Evolutionary conservation across 164 flowering plant genomes (phyloP).

Genomic region (Aristolochia contorta): DNA sequence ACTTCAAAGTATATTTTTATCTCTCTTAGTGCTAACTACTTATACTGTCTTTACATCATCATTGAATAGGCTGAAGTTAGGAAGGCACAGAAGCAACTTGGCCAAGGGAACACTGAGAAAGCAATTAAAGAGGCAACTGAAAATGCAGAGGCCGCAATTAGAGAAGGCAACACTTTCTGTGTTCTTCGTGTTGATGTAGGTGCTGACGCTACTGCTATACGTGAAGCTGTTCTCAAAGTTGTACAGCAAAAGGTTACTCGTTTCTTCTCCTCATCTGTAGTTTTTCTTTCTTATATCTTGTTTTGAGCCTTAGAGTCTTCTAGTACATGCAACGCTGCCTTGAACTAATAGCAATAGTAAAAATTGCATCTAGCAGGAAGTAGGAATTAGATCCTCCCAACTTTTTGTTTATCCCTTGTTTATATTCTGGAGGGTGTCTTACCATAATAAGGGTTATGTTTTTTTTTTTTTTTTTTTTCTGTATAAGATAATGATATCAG

Average conservation of each 20-base stretch:
- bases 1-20: neutral
- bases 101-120: slow-evolving; percentile 64
- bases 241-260: slow-evolving; percentile 46
- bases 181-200: slow-evolving; percentile 69
- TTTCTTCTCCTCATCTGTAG: neutral
- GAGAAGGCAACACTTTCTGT: slow-evolving; percentile 68
- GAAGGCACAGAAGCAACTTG: slow-evolving; percentile 72
- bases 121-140: slow-evolving; percentile 51
- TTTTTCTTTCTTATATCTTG: neutral
- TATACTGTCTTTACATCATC: neutral
- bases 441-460: too few species aligned
- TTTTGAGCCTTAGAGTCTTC: too few species aligned
- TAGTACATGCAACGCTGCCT: too few species aligned
- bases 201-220: slow-evolving; percentile 68
- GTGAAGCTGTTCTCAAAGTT: slow-evolving; percentile 81
- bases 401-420: too few species aligned
- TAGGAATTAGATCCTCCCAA: too few species aligned
- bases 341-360: too few species aligned
- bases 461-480: too few species aligned
- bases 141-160: slow-evolving; percentile 57
- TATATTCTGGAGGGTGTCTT: too few species aligned
- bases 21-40: neutral
- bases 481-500: too few species aligned
- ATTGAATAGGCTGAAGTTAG: slow-evolving; percentile 49
- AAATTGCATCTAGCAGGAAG: too few species aligned